Evolutionary conservation across 352 stramenopile species (phyloP), one percentile per base, ranked within the genome.

Genomic region (Phytophthora citricola): DNA sequence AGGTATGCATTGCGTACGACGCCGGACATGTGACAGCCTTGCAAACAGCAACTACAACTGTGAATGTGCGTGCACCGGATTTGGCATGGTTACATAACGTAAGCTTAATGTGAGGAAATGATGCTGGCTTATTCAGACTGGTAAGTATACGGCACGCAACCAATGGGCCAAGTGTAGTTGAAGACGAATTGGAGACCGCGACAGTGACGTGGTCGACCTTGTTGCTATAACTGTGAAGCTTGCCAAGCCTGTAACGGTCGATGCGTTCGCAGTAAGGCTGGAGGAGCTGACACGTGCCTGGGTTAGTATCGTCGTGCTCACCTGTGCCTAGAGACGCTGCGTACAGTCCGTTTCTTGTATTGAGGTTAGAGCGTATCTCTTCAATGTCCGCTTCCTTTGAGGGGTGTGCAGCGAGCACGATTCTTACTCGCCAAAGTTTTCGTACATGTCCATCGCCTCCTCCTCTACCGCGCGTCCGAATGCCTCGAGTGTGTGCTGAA

Each of bases 371-470:
- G 8, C 34, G 46, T 40, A 7, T 59, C 32, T 60, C 52, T 22
- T 53, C 15, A 11, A n/a, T 36, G 36, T 38, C 39, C 26, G 31
- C 48, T 60, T 50, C 52, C 50, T 58, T 49, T 24, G 36, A 58
- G 24, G 40, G 55, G 40, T 51, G 12, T 26, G 14, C 26, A 36
- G 24, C 20, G 17, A 41, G 38, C 7, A 17, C 10, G 15, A n/a
- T 24, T 52, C 32, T 68, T 65, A 90, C 66, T 87, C 75, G 49
- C 78, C 78, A 65, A 84, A 87, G 60, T 86, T 86, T 68, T 90
- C 81, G 63, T 85, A 87, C 81, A 90, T 87, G 56, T 76, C 70
- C 78, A 86, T 90, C 24, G 81, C 81, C 53, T 85, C 76, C 31
- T 54, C 55, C 40, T 90, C 66, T 15, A 85, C 39, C 15, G 68